Percentiles rank a stretch among this genome's conserved stretches.
Conservation (phyloP, 2,329 filamentous ascomycete genomes). For the Colletotrichum sp. region DNA sequence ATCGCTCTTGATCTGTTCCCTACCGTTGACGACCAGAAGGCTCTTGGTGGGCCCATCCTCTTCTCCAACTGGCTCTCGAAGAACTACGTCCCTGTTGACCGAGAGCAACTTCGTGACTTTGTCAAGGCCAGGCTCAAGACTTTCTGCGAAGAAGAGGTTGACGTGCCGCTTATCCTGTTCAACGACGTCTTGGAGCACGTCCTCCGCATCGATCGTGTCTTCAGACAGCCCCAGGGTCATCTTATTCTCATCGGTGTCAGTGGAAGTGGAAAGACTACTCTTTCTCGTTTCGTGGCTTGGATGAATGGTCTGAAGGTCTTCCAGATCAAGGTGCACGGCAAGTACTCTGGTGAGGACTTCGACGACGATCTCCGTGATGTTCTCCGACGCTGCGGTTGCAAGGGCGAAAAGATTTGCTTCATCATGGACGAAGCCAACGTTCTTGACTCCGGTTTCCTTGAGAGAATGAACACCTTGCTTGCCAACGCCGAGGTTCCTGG, state of each 20-base stretch:
- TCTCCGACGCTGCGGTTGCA: slow-evolving; percentile 90
- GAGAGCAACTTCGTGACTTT: slow-evolving; percentile 93
- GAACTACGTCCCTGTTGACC: slow-evolving; percentile 96
- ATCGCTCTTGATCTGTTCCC: slow-evolving; percentile 94
- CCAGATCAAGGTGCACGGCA: slow-evolving; percentile 99
- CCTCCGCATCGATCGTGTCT: slow-evolving; percentile 96
- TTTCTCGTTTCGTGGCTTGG: slow-evolving; percentile 98
- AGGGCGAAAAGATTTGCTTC: slow-evolving; percentile 99
- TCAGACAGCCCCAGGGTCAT: slow-evolving; percentile 97
- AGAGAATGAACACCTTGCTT: slow-evolving; percentile 98
- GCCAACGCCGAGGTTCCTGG: slow-evolving; percentile 99
- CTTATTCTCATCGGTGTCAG: slow-evolving; percentile 98
- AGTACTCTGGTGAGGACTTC: slow-evolving; percentile 98
- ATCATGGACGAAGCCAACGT: slow-evolving; percentile 99
- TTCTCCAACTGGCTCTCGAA: slow-evolving; percentile 99
- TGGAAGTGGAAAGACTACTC: slow-evolving; percentile 96
- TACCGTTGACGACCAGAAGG: slow-evolving; percentile 88
- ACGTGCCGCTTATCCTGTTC: slow-evolving; percentile 98
- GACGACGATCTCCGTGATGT: slow-evolving; percentile 97
- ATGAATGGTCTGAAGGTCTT: slow-evolving; percentile 99
- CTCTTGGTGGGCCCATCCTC: slow-evolving; percentile 89
- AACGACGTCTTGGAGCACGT: slow-evolving; percentile 99
- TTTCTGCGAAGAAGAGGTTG: slow-evolving; percentile 99
- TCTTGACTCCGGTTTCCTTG: slow-evolving; percentile 96
- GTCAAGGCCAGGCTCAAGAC: slow-evolving; percentile 97